Conservation (phyloP, 305 asterid genomes). For the Fraxinus sp. region DNA sequence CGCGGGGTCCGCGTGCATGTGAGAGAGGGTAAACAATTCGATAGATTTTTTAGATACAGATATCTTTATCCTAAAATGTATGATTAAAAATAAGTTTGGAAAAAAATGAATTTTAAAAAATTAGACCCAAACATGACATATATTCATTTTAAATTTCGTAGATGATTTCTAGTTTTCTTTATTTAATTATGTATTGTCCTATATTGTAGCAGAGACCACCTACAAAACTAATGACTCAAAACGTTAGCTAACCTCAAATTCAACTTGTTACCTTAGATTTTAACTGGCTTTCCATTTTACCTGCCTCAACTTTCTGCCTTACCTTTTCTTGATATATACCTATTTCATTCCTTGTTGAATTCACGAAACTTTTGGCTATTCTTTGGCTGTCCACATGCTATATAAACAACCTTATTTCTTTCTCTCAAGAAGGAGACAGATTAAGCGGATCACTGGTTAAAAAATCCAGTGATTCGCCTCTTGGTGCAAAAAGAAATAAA, state of each 20-base stretch:
- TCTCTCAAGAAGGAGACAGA: conserved; percentile 13
- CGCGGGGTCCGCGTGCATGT: too few species aligned
- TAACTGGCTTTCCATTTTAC: conserved; percentile 33
- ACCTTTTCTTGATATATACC: neutral
- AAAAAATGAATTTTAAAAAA: neutral
- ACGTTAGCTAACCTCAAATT: neutral
- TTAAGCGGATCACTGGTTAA: conserved; percentile 28
- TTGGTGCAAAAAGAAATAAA: neutral
- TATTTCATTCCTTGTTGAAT: neutral
- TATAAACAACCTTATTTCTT: neutral
- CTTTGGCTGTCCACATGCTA: neutral
- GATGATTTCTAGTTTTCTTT: neutral
- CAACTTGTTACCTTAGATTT: neutral
- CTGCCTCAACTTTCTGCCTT: conserved; percentile 13
- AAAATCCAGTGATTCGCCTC: conserved; percentile 29
- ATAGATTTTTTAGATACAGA: too few species aligned
- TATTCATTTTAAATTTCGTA: neutral
- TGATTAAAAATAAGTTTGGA: too few species aligned
- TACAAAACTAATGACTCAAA: neutral
- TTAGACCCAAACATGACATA: neutral
- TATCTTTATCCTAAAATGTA: too few species aligned
- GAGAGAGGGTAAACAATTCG: too few species aligned
- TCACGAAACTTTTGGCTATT: neutral
- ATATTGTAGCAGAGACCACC: neutral
- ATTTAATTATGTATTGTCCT: neutral